phyloP scores from a whole-genome alignment of 495 filamentous ascomycete genomes.

The Letharia columbiana region DNA sequence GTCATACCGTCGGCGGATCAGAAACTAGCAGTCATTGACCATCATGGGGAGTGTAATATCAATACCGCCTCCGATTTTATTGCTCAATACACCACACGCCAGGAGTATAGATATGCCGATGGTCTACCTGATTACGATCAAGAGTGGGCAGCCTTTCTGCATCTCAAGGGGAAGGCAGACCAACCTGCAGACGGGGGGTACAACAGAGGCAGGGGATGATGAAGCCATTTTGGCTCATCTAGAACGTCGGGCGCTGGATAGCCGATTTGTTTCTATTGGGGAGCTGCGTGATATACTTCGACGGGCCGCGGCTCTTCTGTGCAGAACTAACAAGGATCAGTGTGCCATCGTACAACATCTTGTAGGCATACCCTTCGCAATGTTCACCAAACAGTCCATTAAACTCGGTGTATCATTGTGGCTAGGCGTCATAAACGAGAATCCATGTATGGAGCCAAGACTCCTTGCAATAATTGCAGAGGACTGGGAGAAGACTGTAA shows the following conservation, averaged over 20 bases:
- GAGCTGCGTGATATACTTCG: constrained; percentile 74
- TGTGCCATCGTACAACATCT: constrained; percentile 73
- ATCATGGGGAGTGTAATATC: constrained; percentile 57
- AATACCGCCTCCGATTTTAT: constrained; percentile 94
- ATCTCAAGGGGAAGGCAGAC: constrained; percentile 30
- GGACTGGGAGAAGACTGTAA: constrained; percentile 76
- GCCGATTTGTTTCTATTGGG: constrained; percentile 56
- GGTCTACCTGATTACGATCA: constrained; percentile 51
- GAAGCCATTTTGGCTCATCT: constrained; percentile 54
- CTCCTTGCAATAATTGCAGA: constrained; percentile 75
- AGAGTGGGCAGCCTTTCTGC: constrained; percentile 54
- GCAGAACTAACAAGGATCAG: constrained; percentile 60
- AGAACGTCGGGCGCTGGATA: constrained; percentile 55
- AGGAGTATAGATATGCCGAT: constrained; percentile 81
- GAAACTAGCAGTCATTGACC: constrained; percentile 67
- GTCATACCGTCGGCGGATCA: constrained; percentile 83
- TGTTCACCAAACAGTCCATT: constrained; percentile 91
- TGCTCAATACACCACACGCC: constrained; percentile 92
- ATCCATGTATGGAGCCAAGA: constrained; percentile 74
- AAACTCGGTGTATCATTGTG: constrained; percentile 92
- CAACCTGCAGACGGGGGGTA: neutral
- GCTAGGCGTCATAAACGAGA: constrained; percentile 95
- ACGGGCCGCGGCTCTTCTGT: constrained; percentile 75
- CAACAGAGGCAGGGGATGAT: constrained; percentile 41
- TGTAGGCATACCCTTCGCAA: constrained; percentile 79